These are phyloP conservation scores for Xylariaceae sp. DNA, from an alignment of 2,329 filamentous ascomycete species.

Conservation along the genomic window DNA sequence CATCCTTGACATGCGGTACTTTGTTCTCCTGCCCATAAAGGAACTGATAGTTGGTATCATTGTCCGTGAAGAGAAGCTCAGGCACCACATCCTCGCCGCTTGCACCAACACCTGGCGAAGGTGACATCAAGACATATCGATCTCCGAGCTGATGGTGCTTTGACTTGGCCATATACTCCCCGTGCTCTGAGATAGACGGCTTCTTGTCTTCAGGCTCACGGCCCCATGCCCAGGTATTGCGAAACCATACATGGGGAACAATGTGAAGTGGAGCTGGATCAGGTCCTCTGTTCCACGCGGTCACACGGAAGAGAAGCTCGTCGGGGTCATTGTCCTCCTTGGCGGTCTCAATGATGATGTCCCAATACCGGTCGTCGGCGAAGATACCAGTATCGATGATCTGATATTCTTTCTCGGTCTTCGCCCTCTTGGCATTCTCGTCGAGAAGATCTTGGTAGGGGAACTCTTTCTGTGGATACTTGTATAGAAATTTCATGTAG, in stretches of 20 bases:
- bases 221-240: slow-evolving; percentile 97
- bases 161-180: slow-evolving; percentile 67
- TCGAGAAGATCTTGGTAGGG: slow-evolving; percentile 85
- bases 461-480: slow-evolving; percentile 88
- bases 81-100: slow-evolving; percentile 82
- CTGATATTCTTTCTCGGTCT: slow-evolving; percentile 83
- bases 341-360: slow-evolving; percentile 93
- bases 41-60: slow-evolving; percentile 80
- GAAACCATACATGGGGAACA: slow-evolving; percentile 91
- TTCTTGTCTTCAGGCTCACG: slow-evolving; percentile 71
- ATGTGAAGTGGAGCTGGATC: slow-evolving; percentile 91
- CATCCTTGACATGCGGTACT: slow-evolving; percentile 87
- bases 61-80: slow-evolving; percentile 86
- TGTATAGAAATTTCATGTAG: slow-evolving; percentile 99
- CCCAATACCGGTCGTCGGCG: slow-evolving; percentile 88
- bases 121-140: slow-evolving; percentile 78
- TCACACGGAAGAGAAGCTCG: slow-evolving; percentile 88
- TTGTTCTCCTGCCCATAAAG: slow-evolving; percentile 78
- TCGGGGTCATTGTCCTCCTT: slow-evolving; percentile 92
- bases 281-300: slow-evolving; percentile 91
- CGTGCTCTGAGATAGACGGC: slow-evolving; percentile 67
- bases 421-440: slow-evolving; percentile 74
- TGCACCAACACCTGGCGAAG: slow-evolving; percentile 78
- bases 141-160: slow-evolving; percentile 77
- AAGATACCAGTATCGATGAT: slow-evolving; percentile 86